Base-by-base conservation (phyloP, 1,139 yeast genomes). In the Saccharomyces hybrid region DNA sequence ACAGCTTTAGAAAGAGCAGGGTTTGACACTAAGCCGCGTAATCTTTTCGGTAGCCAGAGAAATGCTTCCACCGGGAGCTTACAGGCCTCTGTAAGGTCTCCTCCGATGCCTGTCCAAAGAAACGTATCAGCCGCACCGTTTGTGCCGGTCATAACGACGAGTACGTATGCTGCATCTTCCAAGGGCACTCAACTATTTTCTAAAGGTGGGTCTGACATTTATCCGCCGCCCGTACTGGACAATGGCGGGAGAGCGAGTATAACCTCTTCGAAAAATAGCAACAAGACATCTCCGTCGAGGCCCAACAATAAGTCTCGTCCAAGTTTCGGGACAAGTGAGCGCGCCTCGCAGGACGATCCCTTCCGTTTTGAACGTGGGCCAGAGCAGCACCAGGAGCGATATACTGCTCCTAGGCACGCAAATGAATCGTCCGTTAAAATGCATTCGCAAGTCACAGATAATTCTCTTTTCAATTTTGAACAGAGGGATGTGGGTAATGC, bases 1-100 rank as follows among this genome's bases (percentile, higher is more conserved):
- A 83, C 85, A 0, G 87, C 82, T 4, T 78, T 82, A 59, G 87
- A 83, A 66, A 69, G 86, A 60, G 87, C 87, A 0, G 88, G 88
- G 0, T 83, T 83, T 60, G 86, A 82, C 2, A 38, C 44, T 16
- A 38, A 20, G 44, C 44, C 48, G 80, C 44, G 44, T 8, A 38
- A 16, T 38, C 44, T 6, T 6, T 38, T 38, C 44, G 0, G 25
- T 16, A 38, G 44, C 25, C 54, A 53, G 28, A 52, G 56, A 32
- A 56, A 55, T 44, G 58, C 48, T 32, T 56, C 58, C 8, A 52
- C 53, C 16, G 52, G 56, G 11, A 53, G 47, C 26, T 11, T 51
- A 26, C 49, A 28, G 6, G 13, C 31, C n/a, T 46, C 29, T 9
- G 42, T 31, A 48, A 51, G 31, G 16, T 48, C 47, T n/a, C 47